These are phyloP conservation scores for Botryotinia narcissicola DNA, from an alignment of 2,329 filamentous ascomycete genomes.

Conservation along the genomic window DNA sequence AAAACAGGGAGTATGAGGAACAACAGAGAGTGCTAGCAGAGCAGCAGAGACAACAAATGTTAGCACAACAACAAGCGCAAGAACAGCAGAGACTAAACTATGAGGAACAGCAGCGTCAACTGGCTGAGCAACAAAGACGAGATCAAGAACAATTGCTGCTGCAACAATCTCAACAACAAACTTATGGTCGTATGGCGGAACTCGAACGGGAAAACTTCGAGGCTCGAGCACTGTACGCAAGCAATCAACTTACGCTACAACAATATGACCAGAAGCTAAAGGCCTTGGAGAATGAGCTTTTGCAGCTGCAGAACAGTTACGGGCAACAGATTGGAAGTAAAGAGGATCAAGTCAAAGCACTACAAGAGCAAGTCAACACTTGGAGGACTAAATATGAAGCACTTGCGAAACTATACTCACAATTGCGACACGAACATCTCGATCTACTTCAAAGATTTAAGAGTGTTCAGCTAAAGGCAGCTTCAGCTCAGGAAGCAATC, in stretches of 20 bases:
- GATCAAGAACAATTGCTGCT: slow-evolving; percentile 87
- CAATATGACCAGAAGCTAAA: slow-evolving; percentile 96
- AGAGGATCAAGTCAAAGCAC: slow-evolving; percentile 87
- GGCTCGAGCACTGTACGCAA: slow-evolving; percentile 90
- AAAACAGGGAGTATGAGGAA: slow-evolving; percentile 92
- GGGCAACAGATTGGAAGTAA: slow-evolving; percentile 84
- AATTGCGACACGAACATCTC: slow-evolving; percentile 90
- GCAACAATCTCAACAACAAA: slow-evolving; percentile 90
- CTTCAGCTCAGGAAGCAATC: slow-evolving; percentile 94
- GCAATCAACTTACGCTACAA: slow-evolving; percentile 94
- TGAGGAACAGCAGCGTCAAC: slow-evolving; percentile 84
- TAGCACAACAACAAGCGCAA: slow-evolving; percentile 78
- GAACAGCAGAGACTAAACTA: slow-evolving; percentile 96
- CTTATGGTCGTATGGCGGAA: slow-evolving; percentile 92
- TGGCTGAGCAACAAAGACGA: slow-evolving; percentile 84
- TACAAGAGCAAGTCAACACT: slow-evolving; percentile 96
- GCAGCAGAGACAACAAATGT: slow-evolving; percentile 77
- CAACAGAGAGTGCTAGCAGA: slow-evolving; percentile 87
- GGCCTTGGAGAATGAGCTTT: slow-evolving; percentile 82
- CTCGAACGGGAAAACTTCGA: slow-evolving; percentile 93
- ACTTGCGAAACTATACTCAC: slow-evolving; percentile 93
- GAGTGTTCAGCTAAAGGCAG: slow-evolving; percentile 90
- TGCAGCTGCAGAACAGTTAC: slow-evolving; percentile 77
- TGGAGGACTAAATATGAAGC: slow-evolving; percentile 98
- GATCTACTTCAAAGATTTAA: slow-evolving; percentile 97